Evolutionary conservation across 2,329 filamentous ascomycete genomes (phyloP), one percentile per base, ranked within the genome.

Genomic region (Phialophora expanda): DNA sequence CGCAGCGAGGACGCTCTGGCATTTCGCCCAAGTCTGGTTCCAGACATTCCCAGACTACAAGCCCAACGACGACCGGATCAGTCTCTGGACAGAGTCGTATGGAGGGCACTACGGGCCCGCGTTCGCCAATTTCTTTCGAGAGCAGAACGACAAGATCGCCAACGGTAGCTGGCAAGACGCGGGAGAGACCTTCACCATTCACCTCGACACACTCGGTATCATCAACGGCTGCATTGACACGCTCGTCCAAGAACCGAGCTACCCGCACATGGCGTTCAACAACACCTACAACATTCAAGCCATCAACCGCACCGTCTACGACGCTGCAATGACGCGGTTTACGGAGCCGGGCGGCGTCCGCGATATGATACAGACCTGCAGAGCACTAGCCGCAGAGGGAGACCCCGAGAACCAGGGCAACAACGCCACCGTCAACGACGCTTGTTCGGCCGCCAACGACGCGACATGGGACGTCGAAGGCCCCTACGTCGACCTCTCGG

Each of bases 11-110:
- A 78, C 80, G 6, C 75, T 85, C 1, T 86, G 84, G 84, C 79
- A 83, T 70, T 85, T 85, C 73, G 77, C 83, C 1, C 83, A 86
- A 71, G 78, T 79, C 2, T 89, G 87, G 78, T 84, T 85, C 62
- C 80, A 83, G 11, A 79, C 83, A 41, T 89, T 88, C 64, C 85
- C 84, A 0, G 78, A 80, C n/a, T 87, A 88, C 71, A 78, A 83
- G 72, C 81, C 80, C 4, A 81, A 83, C 56, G 82, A 86, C 59
- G 81, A 84, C 48, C 64, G 66, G 4, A 63, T 73, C 32, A 67
- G 66, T n/a, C 56, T 73, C 50, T 73, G 66, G 61, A 73, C 66
- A 4, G 62, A 70, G 34, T 55, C 41, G 41, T 75, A 75, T 46
- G 74, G 74, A 28, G 74, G 74, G 1, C 68, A 65, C 14, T 75